These are phyloP conservation scores for Daldinia caldariorum DNA, from an alignment of 495 filamentous ascomycete genomes.

Conservation along the genomic window DNA sequence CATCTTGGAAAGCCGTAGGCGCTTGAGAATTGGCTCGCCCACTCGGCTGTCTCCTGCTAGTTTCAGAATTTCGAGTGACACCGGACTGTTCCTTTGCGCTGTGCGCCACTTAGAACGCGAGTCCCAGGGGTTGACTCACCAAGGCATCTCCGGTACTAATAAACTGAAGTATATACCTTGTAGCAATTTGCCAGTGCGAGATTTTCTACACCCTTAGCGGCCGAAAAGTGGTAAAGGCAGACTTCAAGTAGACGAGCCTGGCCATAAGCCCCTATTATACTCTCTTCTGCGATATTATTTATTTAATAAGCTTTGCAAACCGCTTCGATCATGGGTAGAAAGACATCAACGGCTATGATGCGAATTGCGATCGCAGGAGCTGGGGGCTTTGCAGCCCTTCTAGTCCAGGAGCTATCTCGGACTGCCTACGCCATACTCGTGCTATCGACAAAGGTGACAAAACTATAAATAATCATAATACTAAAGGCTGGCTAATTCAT, in stretches of 20 bases:
- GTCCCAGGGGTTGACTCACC: constrained; percentile 45
- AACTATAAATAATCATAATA: neutral
- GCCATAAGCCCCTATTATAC: constrained; percentile 16
- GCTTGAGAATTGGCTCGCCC: constrained; percentile 30
- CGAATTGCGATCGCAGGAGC: constrained; percentile 78
- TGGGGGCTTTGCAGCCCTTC: constrained; percentile 71
- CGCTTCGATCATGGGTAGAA: constrained; percentile 51
- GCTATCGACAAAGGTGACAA: constrained; percentile 69
- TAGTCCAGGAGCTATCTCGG: constrained; percentile 67
- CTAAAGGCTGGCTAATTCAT: constrained; percentile 39
- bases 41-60: constrained; percentile 38
- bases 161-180: constrained; percentile 36
- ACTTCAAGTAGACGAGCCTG: constrained; percentile 27
- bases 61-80: constrained; percentile 44
- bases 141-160: constrained; percentile 36
- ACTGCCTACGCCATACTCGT: constrained; percentile 73
- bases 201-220: constrained; percentile 35
- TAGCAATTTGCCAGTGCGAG: constrained; percentile 38
- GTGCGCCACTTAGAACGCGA: constrained; percentile 38
- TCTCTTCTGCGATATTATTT: constrained; percentile 19
- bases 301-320: constrained; percentile 20
- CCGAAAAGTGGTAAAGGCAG: constrained; percentile 7
- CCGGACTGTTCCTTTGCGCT: constrained; percentile 33
- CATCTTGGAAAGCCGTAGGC: constrained; percentile 37
- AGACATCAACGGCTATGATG: constrained; percentile 61